Evolutionary conservation across 2,329 filamentous ascomycete genomes (phyloP), one percentile per base, ranked within the genome.

Genomic region (Teratosphaeriaceae sp.): DNA sequence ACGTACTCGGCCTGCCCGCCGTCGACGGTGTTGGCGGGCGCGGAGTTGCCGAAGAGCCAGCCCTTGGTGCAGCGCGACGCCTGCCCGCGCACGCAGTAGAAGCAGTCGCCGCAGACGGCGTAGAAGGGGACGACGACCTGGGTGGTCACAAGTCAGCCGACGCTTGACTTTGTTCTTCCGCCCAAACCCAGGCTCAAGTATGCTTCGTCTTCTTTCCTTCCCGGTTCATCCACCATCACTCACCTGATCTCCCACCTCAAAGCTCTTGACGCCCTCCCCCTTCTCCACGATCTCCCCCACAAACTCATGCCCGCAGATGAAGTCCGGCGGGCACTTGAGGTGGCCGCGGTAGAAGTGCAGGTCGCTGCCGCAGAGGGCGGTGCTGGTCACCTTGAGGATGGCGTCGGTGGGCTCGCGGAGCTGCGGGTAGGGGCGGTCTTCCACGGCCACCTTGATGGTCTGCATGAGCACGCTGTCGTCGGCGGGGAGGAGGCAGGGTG

Each of bases 301-400:
- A 59, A 94, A 94, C 60, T 95, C 89, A 62, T 95, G 89, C 45
- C 85, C 84, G 78, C 56, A 60, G 45, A 82, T 76, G 57, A 80
- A 81, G 24, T 34, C 76, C 0, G 83, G 78, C 1, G 65, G 72
- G 5, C 80, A 83, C 19, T 79, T 74, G 59, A 94, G 80, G 56
- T 88, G 82, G 26, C 89, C 89, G 35, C 88, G 84, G 67, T 82
- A 95, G 42, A 87, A 80, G 65, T 95, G 89, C 27, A 95, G 73
- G 60, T 95, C 88, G 58, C 85, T 90, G 61, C 89, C 89, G 62
- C 89, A 96, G 23, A 96, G 74, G 13, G 87, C 89, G 20, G 88
- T 85, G 55, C 85, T 85, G 47, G 79, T 75, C 16, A 94, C 86
- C 63, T 87, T 89, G 58, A 95, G 79, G 52, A 95, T 81, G 45